A percentile compares a stretch with the other conserved stretches of the same genome.
phyloP scores from a whole-genome alignment of 345 rosid genomes.

The Theobroma cacao region DNA sequence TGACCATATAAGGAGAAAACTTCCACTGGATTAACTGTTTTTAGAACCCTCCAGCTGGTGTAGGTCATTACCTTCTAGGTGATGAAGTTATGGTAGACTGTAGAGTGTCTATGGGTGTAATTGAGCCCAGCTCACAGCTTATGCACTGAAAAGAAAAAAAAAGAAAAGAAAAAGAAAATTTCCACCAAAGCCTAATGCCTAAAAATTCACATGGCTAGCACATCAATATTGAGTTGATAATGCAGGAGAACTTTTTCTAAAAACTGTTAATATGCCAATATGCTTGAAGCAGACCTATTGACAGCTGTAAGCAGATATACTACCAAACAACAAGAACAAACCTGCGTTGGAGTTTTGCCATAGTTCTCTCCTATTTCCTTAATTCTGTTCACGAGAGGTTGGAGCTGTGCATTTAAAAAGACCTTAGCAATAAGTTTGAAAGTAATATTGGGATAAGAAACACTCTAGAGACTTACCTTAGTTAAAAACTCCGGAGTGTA shows the following conservation, averaged over 20 bases:
- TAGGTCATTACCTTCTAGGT: not conserved
- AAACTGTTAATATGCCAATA: not conserved
- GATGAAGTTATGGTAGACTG: not conserved
- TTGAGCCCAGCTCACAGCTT: not conserved
- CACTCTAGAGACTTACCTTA: slow-evolving; percentile 36
- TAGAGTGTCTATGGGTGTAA: not conserved
- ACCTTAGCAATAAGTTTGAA: slow-evolving; percentile 20
- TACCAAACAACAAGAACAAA: slow-evolving; percentile 22
- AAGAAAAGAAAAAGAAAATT: not conserved
- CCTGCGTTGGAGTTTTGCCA: slow-evolving; percentile 82
- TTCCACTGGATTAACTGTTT: not conserved
- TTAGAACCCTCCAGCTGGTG: not conserved
- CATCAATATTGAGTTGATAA: not conserved
- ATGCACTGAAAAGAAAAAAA: not conserved
- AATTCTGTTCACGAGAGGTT: slow-evolving; percentile 67
- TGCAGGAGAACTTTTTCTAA: not conserved
- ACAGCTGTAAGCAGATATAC: not conserved
- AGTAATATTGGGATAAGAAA: not conserved
- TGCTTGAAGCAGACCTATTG: not conserved
- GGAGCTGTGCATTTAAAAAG: slow-evolving; percentile 56
- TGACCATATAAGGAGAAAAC: not conserved
- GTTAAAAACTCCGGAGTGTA: slow-evolving; percentile 75
- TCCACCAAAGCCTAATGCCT: not conserved
- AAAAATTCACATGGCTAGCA: not conserved
- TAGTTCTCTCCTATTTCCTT: slow-evolving; percentile 64